Base-by-base conservation (phyloP, 2,329 filamentous ascomycete species). In the Lizonia empirigonia region DNA sequence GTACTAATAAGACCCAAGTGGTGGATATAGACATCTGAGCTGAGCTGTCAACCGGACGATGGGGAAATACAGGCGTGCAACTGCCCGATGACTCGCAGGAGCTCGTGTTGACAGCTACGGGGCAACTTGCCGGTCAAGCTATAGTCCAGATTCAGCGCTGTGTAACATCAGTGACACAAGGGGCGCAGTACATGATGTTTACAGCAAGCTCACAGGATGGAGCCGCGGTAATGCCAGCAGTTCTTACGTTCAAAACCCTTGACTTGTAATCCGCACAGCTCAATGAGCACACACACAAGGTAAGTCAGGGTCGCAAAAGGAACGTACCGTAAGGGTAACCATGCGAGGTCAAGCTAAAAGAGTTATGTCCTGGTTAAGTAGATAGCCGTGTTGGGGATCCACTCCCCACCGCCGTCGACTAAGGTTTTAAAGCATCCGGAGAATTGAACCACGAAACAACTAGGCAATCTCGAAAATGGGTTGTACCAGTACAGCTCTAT, bases 61-160 rank as follows among this genome's bases (percentile, higher is more conserved):
- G 35, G 47, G 30, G 34, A 18, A 22, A 2, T 12, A 4, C 24
- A 16, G 23, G 26, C 13, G 26, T 32, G 32, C 12, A 35, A 30
- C 15, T 42, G 20, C 26, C 30, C 29, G 37, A 42, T 47, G 42
- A 32, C 42, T 42, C 27, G 33, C 42, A 52, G 42, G 24, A n/a
- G 27, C 33, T 35, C 33, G 20, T 47, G 6, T 19, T 38, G 20
- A 20, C 15, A 15, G 19, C 27, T 13, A 27, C 19, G 5, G 22
- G 15, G 24, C 40, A n/a, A n/a, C n/a, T n/a, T n/a, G n/a, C n/a
- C n/a, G n/a, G n/a, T n/a, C n/a, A 18, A 39, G 16, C 13, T 32
- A 9, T 18, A 20, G 9, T 22, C 3, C 35, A 29, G 23, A n/a
- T 19, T 23, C 20, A 24, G 40, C 16, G 29, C 22, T 38, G 33